Base-by-base conservation (phyloP, 805 yeast species). In the Candida taoyuanica region DNA sequence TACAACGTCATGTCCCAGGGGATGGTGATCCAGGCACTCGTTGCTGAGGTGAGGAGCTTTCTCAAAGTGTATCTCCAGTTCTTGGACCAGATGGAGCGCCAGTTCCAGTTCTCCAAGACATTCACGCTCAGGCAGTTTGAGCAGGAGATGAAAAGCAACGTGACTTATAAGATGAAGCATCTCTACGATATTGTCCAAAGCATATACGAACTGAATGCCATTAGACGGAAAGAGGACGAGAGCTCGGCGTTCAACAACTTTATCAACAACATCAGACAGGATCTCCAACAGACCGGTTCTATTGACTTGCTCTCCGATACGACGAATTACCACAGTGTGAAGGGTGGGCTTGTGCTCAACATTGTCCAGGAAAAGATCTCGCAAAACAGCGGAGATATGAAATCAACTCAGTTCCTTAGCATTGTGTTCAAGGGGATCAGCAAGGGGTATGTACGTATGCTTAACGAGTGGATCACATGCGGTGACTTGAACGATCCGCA, bases 401-500 rank as follows among this genome's bases (percentile, higher is more conserved):
- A 60, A 2, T 73, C 84, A 0, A 63, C 64, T 27, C 65, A 67
- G 5, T 78, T 85, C 47, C 62, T 86, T 29, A 55, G 63, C 1
- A 50, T 53, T 4, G 50, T 91, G 3, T 74, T 83, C 35, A 72
- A 73, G 32, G 67, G 68, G 12, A 74, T 87, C 1, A 77, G 94
- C 27, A 51, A 45, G 23, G 76, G 76, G 28, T 93, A 86, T 52
- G 65, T 85, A 15, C 48, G 48, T 2, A 82, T 84, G 78, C 64
- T 93, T 8, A 79, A 83, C 48, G 56, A 64, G n/a, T 93, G 98
- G 98, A 67, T 91, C 14, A 68, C 71, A 5, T 63, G 70, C 34
- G 98, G 98, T 0, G 64, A 67, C 5, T 66, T 93, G 8, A 71
- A 75, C 45, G 98, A 93, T 50, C 86, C 85, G 1, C 78, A 76